Percentiles rank a stretch among this genome's conserved stretches.
These are phyloP conservation scores for Stentor roeselii DNA, from an alignment of 73 alveolate species.

Conservation along the genomic window DNA sequence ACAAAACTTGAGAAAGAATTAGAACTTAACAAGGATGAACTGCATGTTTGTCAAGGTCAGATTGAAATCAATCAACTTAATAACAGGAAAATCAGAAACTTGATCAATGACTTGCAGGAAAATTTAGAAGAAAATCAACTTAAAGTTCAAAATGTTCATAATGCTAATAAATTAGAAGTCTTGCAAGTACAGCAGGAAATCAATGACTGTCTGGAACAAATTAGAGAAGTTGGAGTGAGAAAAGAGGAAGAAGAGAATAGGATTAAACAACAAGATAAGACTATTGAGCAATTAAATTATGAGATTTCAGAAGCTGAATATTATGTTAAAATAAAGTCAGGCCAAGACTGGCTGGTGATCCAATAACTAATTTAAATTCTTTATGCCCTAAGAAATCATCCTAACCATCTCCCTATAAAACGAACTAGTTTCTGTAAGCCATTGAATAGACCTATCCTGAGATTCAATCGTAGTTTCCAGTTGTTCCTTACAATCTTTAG, in stretches of 20 bases:
- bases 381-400: too few relatives aligned
- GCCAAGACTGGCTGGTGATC: too few relatives aligned
- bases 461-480: not conserved
- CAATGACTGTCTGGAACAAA: too few relatives aligned
- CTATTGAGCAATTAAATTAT: too few relatives aligned
- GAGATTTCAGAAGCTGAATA: not conserved
- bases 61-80: not conserved
- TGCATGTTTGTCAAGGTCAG: not conserved
- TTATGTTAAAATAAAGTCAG: not conserved
- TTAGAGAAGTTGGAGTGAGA: not conserved
- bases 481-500: not conserved
- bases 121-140: not conserved
- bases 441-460: not conserved
- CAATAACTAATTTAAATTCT: too few relatives aligned
- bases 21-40: not conserved
- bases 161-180: not conserved
- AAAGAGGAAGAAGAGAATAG: not conserved
- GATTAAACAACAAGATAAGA: not conserved
- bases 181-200: not conserved
- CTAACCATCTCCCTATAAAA: too few relatives aligned
- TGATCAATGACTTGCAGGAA: not conserved
- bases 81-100: not conserved
- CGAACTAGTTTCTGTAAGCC: too few relatives aligned
- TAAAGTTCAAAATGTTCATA: not conserved
- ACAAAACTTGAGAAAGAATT: not conserved